A percentile compares a stretch with the other conserved stretches of the same genome.
Evolutionary conservation across 805 yeast genomes (phyloP).

Genomic region (Candida incommunis): DNA sequence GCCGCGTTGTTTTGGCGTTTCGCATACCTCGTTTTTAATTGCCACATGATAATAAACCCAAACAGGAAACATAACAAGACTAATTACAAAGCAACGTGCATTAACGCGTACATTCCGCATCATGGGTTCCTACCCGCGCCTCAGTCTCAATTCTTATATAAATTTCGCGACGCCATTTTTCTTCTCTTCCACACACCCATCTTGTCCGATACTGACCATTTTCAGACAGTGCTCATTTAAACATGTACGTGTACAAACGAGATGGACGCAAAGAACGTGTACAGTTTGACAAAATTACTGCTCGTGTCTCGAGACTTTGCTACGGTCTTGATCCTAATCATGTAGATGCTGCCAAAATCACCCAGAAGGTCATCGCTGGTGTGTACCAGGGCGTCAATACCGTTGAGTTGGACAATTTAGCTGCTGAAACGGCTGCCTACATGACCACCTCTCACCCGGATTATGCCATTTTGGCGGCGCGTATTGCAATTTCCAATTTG

Average conservation of each 20-base stretch:
- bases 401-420: constrained; percentile 63
- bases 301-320: constrained; percentile 83
- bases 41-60: background rate
- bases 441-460: constrained; percentile 99
- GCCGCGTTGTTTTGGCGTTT: too few relatives aligned
- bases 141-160: background rate
- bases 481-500: constrained; percentile 86
- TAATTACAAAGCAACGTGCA: background rate
- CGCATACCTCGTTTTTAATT: too few relatives aligned
- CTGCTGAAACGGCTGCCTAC: constrained; percentile 95
- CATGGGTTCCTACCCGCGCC: background rate
- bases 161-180: background rate
- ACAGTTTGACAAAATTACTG: constrained; percentile 92
- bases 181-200: background rate
- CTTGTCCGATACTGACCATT: too few relatives aligned
- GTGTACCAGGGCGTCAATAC: constrained; percentile 97
- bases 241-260: constrained; percentile 77
- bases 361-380: constrained; percentile 90
- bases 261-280: constrained; percentile 93
- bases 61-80: background rate
- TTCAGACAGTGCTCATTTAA: too few relatives aligned
- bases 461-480: constrained; percentile 86
- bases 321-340: constrained; percentile 86
- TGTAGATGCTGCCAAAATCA: constrained; percentile 90
- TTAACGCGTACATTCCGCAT: constrained; percentile 1